Conservation (phyloP, 768 basidiomycete genomes). For the Cystobasidium tubakii region DNA sequence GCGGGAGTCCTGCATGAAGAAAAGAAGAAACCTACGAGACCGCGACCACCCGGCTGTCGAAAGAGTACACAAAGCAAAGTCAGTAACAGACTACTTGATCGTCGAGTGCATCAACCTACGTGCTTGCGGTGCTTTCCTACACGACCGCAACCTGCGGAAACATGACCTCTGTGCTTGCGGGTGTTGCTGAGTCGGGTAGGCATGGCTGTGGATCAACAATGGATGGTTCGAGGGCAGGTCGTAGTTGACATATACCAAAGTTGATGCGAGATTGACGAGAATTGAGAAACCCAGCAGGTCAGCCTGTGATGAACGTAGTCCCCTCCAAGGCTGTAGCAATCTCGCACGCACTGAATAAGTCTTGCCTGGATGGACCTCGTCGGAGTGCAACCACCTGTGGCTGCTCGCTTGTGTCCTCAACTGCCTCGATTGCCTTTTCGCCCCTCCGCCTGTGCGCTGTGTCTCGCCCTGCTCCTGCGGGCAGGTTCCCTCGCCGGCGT, state of each 20-base stretch:
- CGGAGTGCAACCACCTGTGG: neutral
- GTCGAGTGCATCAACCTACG: neutral
- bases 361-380: slow-evolving; percentile 7
- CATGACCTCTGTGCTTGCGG: slow-evolving; percentile 90
- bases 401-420: too few species aligned
- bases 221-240: slow-evolving; percentile 41
- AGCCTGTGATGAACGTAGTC: neutral
- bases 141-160: slow-evolving; percentile 99
- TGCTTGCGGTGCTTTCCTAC: slow-evolving; percentile 97
- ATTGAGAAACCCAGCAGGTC: neutral
- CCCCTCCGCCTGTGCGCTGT: neutral
- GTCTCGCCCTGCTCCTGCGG: neutral
- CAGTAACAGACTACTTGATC: too few species aligned
- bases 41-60: slow-evolving; percentile 94
- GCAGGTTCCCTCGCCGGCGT: neutral
- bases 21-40: slow-evolving; percentile 58
- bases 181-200: slow-evolving; percentile 94
- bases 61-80: neutral
- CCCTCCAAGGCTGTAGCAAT: neutral
- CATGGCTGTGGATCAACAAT: slow-evolving; percentile 55
- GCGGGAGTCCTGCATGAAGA: neutral
- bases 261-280: neutral
- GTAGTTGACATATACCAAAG: slow-evolving; percentile 44
- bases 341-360: slow-evolving; percentile 2
- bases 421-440: slow-evolving; percentile 2